Base-by-base conservation (phyloP, 2,329 filamentous ascomycete genomes). In the Neonectria sp. region DNA sequence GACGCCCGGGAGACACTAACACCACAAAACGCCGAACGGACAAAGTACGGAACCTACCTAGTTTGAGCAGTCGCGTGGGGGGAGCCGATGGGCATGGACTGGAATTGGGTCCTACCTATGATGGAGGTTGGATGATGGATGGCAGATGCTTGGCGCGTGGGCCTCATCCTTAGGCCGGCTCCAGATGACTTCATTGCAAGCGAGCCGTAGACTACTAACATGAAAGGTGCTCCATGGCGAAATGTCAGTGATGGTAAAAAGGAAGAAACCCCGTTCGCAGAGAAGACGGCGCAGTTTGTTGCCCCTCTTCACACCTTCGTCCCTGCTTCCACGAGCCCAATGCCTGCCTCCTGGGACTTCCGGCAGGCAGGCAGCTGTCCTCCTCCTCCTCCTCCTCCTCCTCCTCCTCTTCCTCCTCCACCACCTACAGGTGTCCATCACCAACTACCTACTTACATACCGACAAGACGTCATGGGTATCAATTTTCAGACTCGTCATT, bases 1-100 rank as follows among this genome's bases (percentile, higher is more conserved):
- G 49, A 55, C 48, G 53, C 51, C 57, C 35, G 55, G 57, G 58
- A 57, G 45, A 25, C 56, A 60, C 62, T 59, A 65, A 60, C 56
- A 55, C 24, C n/a, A 55, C 48, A 24, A 15, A 33, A 49, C 51
- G 46, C 25, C 33, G 48, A 27, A 35, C 56, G 53, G 63, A 31
- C 24, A 53, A 5, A 33, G 31, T n/a, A 35, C 51, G 31, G 13
- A 15, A 13, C 15, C 4, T 15, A 15, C 35, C 15, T 17, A 40
- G 40, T n/a, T 40, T 17, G 33, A 35, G n/a, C 31, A 21, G 51
- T 21, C 29, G 51, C 31, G 51, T 53, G 51, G 51, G 51, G 51
- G 51, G 29, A 33, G 29, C 21, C 15, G 21, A 56, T 56, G 21
- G 21, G 4, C 45, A n/a, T 52, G 49, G 49, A 6, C 49, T 52